These are phyloP conservation scores for Heteromeles arbutifolia DNA, from an alignment of 306 rosid genomes.

Conservation along the genomic window DNA sequence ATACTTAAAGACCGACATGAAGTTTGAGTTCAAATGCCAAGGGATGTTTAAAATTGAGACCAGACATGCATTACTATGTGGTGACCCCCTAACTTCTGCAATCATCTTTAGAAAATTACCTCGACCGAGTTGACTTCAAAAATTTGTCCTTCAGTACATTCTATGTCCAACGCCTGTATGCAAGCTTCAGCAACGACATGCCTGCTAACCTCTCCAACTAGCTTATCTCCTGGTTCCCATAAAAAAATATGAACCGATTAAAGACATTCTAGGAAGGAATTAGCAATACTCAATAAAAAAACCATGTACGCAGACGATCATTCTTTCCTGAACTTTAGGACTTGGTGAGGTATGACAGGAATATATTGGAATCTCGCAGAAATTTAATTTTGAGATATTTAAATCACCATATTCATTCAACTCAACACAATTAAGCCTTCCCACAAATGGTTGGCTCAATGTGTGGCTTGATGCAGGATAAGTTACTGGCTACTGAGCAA, in stretches of 20 bases:
- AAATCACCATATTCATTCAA: background rate
- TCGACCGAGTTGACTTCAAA: conserved; percentile 78
- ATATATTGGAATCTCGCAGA: background rate
- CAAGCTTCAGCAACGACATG: conserved; percentile 95
- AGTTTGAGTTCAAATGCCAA: background rate
- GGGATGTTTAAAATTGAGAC: background rate
- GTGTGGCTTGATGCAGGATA: background rate
- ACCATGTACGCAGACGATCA: background rate
- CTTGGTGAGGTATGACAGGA: background rate
- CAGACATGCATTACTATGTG: background rate
- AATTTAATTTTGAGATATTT: background rate
- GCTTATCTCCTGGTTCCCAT: conserved; percentile 67
- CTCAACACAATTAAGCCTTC: background rate
- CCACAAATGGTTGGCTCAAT: background rate
- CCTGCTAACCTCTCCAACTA: conserved; percentile 91
- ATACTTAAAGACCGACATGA: background rate
- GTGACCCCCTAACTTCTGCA: background rate
- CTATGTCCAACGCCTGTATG: conserved; percentile 77
- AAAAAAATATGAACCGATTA: background rate
- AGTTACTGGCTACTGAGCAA: background rate
- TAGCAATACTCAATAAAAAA: background rate
- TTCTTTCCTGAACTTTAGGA: background rate
- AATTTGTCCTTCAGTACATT: conserved; percentile 65
- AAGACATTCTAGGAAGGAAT: background rate
- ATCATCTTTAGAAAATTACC: conserved; percentile 40